Conservation (phyloP, 768 basidiomycete genomes). For the Mycena galopus region DNA sequence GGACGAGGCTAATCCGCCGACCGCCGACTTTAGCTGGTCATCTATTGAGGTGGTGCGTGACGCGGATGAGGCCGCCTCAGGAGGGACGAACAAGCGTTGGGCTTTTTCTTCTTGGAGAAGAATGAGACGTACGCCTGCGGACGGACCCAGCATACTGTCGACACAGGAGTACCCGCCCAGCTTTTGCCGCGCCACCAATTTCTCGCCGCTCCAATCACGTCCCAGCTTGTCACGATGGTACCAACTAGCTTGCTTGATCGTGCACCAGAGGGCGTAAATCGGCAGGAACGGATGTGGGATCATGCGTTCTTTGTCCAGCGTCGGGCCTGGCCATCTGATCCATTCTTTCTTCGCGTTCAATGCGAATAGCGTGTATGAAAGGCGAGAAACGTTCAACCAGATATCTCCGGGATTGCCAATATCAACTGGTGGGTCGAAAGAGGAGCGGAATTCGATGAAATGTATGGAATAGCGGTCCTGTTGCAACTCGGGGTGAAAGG, state of each 20-base stretch:
- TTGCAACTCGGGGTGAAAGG: conserved; percentile 8
- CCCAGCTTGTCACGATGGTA: conserved; percentile 20
- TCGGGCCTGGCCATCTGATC: conserved; percentile 20
- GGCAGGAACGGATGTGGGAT: conserved; percentile 18
- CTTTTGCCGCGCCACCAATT: conserved; percentile 14
- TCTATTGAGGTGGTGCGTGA: background rate
- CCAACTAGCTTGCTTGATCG: conserved; percentile 24
- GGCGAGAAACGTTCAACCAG: conserved; percentile 24
- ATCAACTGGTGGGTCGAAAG: conserved; percentile 14
- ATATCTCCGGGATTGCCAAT: conserved; percentile 24
- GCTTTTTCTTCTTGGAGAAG: conserved; percentile 9
- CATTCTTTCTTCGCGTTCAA: conserved; percentile 11
- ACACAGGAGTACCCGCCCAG: conserved; percentile 1
- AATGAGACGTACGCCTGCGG: conserved; percentile 23
- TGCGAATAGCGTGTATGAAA: conserved; percentile 11
- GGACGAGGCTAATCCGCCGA: background rate
- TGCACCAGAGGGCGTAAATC: conserved; percentile 27
- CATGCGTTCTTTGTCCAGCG: background rate
- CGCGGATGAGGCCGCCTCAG: background rate
- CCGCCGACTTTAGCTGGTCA: conserved; percentile 3
- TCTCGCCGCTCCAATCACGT: conserved; percentile 1
- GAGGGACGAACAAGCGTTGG: too few species aligned
- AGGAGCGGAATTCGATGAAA: conserved; percentile 25
- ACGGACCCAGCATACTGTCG: background rate
- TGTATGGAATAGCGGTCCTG: conserved; percentile 5